Conservation (phyloP, 1,139 yeast genomes). For the Petasospora rhodanensis region DNA sequence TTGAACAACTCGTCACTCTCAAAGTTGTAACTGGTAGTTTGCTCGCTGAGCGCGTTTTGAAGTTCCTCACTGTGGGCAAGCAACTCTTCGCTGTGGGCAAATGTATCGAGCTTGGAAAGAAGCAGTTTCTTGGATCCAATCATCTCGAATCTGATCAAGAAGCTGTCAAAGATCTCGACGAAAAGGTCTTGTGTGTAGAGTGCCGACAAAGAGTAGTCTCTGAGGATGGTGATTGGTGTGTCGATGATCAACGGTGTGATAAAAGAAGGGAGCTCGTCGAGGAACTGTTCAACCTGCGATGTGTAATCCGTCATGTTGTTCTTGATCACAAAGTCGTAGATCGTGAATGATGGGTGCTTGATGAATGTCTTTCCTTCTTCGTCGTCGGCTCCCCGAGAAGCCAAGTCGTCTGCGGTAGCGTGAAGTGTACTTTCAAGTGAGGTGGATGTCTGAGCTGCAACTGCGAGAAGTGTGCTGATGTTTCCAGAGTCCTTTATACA, state of each 20-base stretch:
- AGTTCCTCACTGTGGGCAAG: conserved; percentile 27
- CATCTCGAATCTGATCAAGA: conserved; percentile 23
- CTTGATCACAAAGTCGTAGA: conserved; percentile 27
- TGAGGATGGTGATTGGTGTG: conserved; percentile 26
- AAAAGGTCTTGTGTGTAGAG: conserved; percentile 21
- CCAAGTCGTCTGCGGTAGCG: conserved; percentile 13
- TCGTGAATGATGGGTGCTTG: conserved; percentile 24
- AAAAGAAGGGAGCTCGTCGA: conserved; percentile 29
- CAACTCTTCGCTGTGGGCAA: conserved; percentile 19
- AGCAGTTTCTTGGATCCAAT: conserved; percentile 19
- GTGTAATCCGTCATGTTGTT: conserved; percentile 19
- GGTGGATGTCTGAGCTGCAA: conserved; percentile 8
- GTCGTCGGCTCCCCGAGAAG: conserved; percentile 19
- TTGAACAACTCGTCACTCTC: conserved; percentile 26
- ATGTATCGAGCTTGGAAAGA: conserved; percentile 19
- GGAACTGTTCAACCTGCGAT: conserved; percentile 26
- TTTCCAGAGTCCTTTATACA: conserved; percentile 4
- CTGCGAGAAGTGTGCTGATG: conserved; percentile 10
- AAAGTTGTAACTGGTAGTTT: conserved; percentile 27
- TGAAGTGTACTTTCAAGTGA: conserved; percentile 8
- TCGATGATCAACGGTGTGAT: conserved; percentile 28
- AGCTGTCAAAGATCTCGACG: conserved; percentile 28
- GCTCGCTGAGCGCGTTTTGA: conserved; percentile 27
- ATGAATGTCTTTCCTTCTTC: conserved; percentile 22
- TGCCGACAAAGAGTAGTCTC: conserved; percentile 27